These are phyloP conservation scores for Naganishia vishniacii DNA, from an alignment of 768 basidiomycete genomes.

Conservation along the genomic window DNA sequence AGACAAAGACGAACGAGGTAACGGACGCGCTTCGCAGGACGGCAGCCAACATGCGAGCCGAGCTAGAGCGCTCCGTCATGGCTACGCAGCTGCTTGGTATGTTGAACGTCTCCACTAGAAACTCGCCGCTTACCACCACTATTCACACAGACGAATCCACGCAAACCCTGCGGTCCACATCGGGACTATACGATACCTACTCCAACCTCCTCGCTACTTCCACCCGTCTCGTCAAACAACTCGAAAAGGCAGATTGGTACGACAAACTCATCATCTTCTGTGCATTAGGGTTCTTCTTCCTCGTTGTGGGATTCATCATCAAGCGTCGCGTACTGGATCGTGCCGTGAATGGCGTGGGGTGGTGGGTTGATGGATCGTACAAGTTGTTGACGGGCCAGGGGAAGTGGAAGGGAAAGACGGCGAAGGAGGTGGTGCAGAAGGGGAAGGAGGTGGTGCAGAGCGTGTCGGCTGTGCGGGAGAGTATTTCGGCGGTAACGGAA, in stretches of 20 bases:
- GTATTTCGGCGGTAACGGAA: not conserved
- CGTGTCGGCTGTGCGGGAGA: not conserved
- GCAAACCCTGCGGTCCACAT: constrained; percentile 66
- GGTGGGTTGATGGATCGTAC: constrained; percentile 59
- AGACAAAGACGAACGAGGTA: constrained; percentile 82
- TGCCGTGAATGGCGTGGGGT: constrained; percentile 70
- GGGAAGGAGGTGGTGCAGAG: constrained; percentile 8
- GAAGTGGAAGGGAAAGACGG: constrained; percentile 17
- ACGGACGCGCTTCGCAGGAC: constrained; percentile 83
- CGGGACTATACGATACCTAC: constrained; percentile 68
- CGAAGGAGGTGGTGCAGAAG: not conserved
- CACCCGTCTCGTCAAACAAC: constrained; percentile 73
- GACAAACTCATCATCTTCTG: constrained; percentile 81
- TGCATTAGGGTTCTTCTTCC: constrained; percentile 73
- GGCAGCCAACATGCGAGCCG: constrained; percentile 77
- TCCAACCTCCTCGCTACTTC: constrained; percentile 68
- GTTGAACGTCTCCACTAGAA: no score
- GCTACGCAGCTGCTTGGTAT: constrained; percentile 77
- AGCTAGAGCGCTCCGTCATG: constrained; percentile 82
- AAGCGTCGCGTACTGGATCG: constrained; percentile 81
- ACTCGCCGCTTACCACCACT: no score
- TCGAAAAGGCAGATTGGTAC: constrained; percentile 85
- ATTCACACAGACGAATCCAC: constrained; percentile 66
- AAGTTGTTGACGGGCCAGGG: constrained; percentile 29
- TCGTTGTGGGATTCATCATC: constrained; percentile 77